Percentiles rank a stretch among this genome's conserved stretches.
Evolutionary conservation across 371 early-diverging fungal genomes (phyloP).

Genomic region (Mucor saturninus): DNA sequence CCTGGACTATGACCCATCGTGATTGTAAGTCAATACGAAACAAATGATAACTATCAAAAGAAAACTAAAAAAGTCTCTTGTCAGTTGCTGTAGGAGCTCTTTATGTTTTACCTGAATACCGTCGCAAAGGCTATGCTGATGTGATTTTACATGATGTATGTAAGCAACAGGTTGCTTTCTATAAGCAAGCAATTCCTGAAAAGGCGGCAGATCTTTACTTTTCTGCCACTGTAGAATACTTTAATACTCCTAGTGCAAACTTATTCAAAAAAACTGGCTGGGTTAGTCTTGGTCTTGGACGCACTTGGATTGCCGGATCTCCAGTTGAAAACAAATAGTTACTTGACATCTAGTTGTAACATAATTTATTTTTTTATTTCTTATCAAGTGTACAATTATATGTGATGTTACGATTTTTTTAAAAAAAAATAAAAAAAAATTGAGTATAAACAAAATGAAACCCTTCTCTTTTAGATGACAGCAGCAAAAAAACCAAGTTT

Average conservation of each 20-base stretch:
- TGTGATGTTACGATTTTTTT: neutral
- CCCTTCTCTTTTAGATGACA: constrained; percentile 33
- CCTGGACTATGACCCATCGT: constrained; percentile 21
- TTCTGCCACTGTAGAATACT: constrained; percentile 10
- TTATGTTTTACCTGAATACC: constrained; percentile 16
- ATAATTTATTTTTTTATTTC: neutral
- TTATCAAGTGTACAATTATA: neutral
- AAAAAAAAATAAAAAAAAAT: neutral
- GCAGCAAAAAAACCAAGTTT: constrained; percentile 71
- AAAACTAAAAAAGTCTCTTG: neutral
- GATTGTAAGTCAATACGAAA: constrained; percentile 13
- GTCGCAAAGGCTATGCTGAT: constrained; percentile 17
- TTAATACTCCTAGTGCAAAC: constrained; percentile 9
- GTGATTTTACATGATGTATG: constrained; percentile 2
- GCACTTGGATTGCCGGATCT: neutral
- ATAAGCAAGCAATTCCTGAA: neutral
- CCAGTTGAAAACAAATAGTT: neutral
- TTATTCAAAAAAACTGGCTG: constrained; percentile 14
- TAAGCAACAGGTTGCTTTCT: constrained; percentile 7
- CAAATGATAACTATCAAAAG: neutral
- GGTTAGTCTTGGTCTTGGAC: constrained; percentile 5
- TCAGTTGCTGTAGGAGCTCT: constrained; percentile 18
- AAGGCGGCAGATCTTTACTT: constrained; percentile 4
- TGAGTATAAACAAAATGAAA: neutral
- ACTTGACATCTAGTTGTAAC: neutral